phyloP scores from a whole-genome alignment of 2,329 filamentous ascomycete species.

The Aspergillus felis region DNA sequence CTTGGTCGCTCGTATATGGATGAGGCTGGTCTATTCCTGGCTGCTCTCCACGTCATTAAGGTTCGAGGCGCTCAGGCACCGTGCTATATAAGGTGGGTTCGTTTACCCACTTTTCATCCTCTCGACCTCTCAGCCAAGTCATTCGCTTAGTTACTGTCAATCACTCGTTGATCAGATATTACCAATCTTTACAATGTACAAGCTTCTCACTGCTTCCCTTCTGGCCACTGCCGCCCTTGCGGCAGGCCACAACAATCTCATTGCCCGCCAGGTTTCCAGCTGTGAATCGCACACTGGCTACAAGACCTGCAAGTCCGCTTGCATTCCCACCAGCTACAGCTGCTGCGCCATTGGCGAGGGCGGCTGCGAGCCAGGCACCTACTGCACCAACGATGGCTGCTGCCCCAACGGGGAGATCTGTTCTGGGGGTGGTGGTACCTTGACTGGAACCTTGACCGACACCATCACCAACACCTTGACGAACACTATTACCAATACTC shows the following conservation, averaged over 20 bases:
- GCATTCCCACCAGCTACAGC: conserved; percentile 4
- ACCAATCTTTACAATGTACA: neutral
- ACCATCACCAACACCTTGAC: conserved; percentile 1
- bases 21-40: neutral
- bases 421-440: neutral
- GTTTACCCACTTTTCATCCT: too few species aligned
- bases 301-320: neutral
- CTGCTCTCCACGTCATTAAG: too few species aligned
- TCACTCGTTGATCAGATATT: neutral
- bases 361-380: conserved; percentile 2
- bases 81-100: too few species aligned
- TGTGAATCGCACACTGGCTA: neutral
- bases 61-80: too few species aligned
- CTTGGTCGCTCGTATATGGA: neutral
- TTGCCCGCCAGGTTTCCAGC: neutral
- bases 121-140: neutral
- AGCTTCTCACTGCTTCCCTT: neutral
- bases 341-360: neutral
- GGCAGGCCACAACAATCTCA: neutral
- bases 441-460: conserved; percentile 1
- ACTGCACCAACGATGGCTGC: conserved; percentile 2
- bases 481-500: neutral
- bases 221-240: neutral
- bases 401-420: conserved; percentile 5
- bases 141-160: neutral